Evolutionary conservation across 2,329 filamentous ascomycete species (phyloP).

Genomic region (Neobulgaria alba): DNA sequence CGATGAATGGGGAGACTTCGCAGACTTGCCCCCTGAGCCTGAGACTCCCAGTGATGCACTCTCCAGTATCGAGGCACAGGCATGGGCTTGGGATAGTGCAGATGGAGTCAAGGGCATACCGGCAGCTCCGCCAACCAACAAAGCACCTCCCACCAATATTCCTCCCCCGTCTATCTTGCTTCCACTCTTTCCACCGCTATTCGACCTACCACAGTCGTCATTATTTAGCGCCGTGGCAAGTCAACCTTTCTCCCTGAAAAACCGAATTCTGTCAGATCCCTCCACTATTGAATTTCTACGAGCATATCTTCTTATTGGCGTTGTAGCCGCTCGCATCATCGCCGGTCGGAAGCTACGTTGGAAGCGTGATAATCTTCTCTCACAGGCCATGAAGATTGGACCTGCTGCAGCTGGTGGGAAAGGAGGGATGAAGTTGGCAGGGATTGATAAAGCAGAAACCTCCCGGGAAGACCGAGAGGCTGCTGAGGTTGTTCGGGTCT

Average conservation of each 20-base stretch:
- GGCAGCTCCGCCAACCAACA: background rate
- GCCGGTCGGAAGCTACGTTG: constrained; percentile 79
- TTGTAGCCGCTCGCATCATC: constrained; percentile 70
- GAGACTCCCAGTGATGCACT: constrained; percentile 7
- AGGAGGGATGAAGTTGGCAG: constrained; percentile 85
- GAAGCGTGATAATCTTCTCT: constrained; percentile 79
- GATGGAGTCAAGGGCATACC: constrained; percentile 14
- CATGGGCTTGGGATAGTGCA: constrained; percentile 28
- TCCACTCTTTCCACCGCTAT: constrained; percentile 63
- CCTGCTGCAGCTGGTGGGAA: constrained; percentile 64
- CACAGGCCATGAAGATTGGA: constrained; percentile 81
- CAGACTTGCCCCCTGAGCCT: constrained; percentile 30
- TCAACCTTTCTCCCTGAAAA: constrained; percentile 48
- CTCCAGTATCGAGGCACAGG: constrained; percentile 19
- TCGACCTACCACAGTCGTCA: constrained; percentile 54
- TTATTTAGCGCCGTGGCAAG: constrained; percentile 58
- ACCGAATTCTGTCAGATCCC: constrained; percentile 54
- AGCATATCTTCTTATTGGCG: constrained; percentile 53
- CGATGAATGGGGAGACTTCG: constrained; percentile 47
- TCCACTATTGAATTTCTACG: constrained; percentile 54
- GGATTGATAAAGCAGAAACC: constrained; percentile 76
- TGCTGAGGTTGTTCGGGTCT: constrained; percentile 64
- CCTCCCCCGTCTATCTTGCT: constrained; percentile 81
- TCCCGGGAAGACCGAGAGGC: constrained; percentile 78
- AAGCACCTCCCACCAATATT: constrained; percentile 54